These are phyloP conservation scores for Dissophora ornata DNA, from an alignment of 192 early-diverging fungal genomes.

Conservation along the genomic window DNA sequence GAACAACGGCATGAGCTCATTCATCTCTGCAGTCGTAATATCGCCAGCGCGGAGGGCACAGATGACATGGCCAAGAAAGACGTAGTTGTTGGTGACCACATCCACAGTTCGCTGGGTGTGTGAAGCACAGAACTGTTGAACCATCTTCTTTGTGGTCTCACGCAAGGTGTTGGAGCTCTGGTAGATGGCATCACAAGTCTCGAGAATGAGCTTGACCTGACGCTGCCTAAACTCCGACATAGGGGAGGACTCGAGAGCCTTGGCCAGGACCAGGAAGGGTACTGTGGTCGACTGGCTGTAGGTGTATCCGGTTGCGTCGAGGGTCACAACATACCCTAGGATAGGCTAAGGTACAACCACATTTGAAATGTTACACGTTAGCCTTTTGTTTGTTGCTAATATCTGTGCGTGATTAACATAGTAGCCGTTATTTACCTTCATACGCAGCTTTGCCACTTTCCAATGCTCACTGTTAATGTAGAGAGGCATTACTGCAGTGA, in stretches of 20 bases:
- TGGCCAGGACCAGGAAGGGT: conserved; percentile 53
- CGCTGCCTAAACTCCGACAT: conserved; percentile 52
- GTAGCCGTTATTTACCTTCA: conserved; percentile 60
- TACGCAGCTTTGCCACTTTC: conserved; percentile 52
- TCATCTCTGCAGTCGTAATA: conserved; percentile 26
- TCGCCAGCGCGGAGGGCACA: conserved; percentile 54
- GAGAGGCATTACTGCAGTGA: conserved; percentile 56
- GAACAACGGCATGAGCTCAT: conserved; percentile 18
- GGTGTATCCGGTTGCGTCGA: conserved; percentile 58
- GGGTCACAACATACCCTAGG: conserved; percentile 55
- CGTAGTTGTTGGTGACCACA: conserved; percentile 51
- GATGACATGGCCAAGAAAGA: conserved; percentile 57
- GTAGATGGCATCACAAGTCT: conserved; percentile 61
- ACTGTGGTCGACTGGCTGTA: conserved; percentile 57
- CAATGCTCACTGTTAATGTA: conserved; percentile 59
- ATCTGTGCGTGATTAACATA: too few species aligned
- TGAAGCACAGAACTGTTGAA: conserved; percentile 35
- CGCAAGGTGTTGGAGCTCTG: conserved; percentile 33
- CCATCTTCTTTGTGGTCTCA: conserved; percentile 47
- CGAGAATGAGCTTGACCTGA: conserved; percentile 54
- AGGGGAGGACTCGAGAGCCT: conserved; percentile 43
- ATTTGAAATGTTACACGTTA: neutral
- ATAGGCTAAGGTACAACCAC: conserved; percentile 42
- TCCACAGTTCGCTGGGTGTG: conserved; percentile 55
- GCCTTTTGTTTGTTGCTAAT: too few species aligned